These are phyloP conservation scores for Citrus maxima DNA, from an alignment of 345 rosid genomes.

Conservation along the genomic window DNA sequence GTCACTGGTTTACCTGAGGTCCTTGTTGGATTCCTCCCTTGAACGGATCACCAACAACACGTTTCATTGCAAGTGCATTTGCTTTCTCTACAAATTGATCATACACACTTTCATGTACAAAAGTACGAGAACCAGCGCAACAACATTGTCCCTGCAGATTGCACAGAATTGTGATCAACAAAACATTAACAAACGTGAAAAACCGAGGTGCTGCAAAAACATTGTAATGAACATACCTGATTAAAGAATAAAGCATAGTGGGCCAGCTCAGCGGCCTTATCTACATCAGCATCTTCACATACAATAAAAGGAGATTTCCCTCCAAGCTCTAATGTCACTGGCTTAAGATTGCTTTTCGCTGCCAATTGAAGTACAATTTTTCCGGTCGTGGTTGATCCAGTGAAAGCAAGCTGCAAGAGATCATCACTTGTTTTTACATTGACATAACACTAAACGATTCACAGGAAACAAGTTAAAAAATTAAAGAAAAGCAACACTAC, in stretches of 20 bases:
- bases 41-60: conserved; percentile 88
- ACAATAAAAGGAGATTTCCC: conserved; percentile 97
- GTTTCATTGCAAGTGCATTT: conserved; percentile 63
- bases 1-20: conserved; percentile 67
- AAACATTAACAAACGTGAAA: not conserved
- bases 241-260: conserved; percentile 88
- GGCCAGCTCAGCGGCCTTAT: conserved; percentile 80
- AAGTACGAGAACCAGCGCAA: conserved; percentile 94
- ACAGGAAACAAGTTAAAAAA: not conserved
- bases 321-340: conserved; percentile 94
- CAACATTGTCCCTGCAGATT: conserved; percentile 88
- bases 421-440: not conserved
- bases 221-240: conserved; percentile 49
- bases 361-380: conserved; percentile 63
- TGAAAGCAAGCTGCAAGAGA: conserved; percentile 75
- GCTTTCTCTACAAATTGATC: conserved; percentile 92
- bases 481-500: not conserved
- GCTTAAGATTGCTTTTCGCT: conserved; percentile 83
- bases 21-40: conserved; percentile 83
- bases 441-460: not conserved
- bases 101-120: conserved; percentile 73
- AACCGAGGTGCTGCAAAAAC: not conserved
- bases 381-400: conserved; percentile 88
- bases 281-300: conserved; percentile 92
- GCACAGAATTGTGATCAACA: not conserved